Conservation (phyloP, 192 early-diverging fungal species). For the Backusella australiensis region DNA sequence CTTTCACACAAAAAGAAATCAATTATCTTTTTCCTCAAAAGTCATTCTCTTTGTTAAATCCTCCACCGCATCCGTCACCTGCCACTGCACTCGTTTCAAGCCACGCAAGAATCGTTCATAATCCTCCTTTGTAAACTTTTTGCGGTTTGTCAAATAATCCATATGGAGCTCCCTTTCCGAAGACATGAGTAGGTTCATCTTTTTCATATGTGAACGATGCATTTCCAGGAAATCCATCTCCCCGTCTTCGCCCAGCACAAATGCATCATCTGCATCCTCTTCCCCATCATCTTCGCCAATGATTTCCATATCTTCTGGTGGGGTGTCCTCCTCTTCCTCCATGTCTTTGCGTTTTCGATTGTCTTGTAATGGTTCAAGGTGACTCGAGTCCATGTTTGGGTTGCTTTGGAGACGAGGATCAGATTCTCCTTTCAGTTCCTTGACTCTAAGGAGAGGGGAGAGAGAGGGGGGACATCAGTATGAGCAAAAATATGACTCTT, state of each 20-base stretch:
- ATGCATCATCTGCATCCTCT: background rate
- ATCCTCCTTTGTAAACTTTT: background rate
- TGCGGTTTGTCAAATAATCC: background rate
- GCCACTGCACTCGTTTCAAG: background rate
- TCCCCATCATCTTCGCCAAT: background rate
- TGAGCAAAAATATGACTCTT: background rate
- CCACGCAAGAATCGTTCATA: background rate
- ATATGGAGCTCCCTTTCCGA: background rate
- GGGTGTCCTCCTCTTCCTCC: background rate
- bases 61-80: background rate
- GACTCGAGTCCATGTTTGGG: background rate
- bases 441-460: background rate
- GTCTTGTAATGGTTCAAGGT: background rate
- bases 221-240: background rate
- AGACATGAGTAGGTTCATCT: background rate
- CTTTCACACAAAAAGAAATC: background rate
- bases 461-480: background rate
- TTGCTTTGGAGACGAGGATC: constrained; percentile 7
- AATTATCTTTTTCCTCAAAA: background rate
- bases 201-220: background rate
- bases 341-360: background rate
- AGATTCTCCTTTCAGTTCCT: constrained; percentile 23
- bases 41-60: background rate
- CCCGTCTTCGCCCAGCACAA: background rate
- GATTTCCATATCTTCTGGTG: background rate